Percentiles rank a stretch among this genome's conserved stretches.
Conservation (phyloP, 1,139 yeast genomes). For the Sugiyamaella japonica region DNA sequence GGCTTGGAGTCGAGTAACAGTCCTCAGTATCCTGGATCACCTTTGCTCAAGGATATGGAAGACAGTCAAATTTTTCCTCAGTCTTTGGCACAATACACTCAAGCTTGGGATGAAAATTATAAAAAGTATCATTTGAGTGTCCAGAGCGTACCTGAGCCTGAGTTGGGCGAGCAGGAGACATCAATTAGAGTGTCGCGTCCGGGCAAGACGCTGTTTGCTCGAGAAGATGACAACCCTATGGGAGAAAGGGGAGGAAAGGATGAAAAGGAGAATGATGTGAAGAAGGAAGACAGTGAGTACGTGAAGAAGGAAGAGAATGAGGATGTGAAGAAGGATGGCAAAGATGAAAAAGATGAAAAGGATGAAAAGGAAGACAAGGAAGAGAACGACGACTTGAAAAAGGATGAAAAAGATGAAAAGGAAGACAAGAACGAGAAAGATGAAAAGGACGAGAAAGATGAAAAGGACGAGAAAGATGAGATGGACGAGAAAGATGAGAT, state of each 20-base stretch:
- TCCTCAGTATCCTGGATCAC: neutral
- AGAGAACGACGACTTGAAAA: too few species aligned
- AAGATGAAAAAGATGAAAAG: too few species aligned
- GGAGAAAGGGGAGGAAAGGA: conserved; percentile 76
- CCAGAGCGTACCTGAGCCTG: conserved; percentile 1
- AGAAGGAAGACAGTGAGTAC: conserved; percentile 22
- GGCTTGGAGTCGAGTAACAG: too few species aligned
- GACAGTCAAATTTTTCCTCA: conserved; percentile 16
- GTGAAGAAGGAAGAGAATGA: conserved; percentile 53
- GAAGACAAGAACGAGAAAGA: too few species aligned
- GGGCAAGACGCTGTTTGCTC: neutral
- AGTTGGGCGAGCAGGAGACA: neutral
- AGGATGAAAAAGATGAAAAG: too few species aligned
- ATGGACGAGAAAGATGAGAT: conserved; percentile 40
- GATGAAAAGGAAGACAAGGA: too few species aligned
- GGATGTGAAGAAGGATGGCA: too few species aligned
- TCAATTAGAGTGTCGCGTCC: neutral
- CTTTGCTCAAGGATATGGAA: neutral
- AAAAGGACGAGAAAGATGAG: conserved; percentile 73
- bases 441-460: conserved; percentile 75
- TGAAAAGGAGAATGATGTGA: conserved; percentile 71
- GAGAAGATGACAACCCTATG: neutral
- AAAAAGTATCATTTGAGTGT: conserved; percentile 19
- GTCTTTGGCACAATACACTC: conserved; percentile 22
- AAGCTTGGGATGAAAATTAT: conserved; percentile 26